Conservation (phyloP, 1,284 basidiomycete species). For the Erythrobasidium hasegawianum region DNA sequence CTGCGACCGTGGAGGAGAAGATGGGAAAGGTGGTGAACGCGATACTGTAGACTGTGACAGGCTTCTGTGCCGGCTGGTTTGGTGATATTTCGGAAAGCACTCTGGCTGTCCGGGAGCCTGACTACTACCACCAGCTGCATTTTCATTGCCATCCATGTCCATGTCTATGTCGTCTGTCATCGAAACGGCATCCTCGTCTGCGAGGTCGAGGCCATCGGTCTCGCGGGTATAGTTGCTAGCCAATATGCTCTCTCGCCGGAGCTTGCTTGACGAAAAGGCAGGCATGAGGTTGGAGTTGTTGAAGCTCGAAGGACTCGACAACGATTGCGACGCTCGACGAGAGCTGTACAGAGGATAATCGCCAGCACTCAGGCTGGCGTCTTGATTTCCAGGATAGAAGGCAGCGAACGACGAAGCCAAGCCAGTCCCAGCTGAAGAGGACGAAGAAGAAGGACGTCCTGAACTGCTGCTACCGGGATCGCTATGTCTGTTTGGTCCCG, state of each 20-base stretch:
- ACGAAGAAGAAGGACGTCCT: neutral
- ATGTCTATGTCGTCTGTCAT: constrained; percentile 30
- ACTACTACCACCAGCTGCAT: too few relatives aligned
- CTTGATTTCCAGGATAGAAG: constrained; percentile 9
- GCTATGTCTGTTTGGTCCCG: too few relatives aligned
- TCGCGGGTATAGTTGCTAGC: neutral
- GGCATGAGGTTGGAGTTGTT: neutral
- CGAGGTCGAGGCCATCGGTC: neutral
- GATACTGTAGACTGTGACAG: constrained; percentile 17
- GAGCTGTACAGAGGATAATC: constrained; percentile 26
- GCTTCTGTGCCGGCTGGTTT: constrained; percentile 10
- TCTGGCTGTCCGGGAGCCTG: neutral
- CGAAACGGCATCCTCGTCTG: constrained; percentile 6
- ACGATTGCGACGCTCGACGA: neutral
- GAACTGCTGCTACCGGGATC: too few relatives aligned
- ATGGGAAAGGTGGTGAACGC: constrained; percentile 26
- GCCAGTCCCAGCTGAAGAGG: neutral
- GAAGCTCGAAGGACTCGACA: neutral
- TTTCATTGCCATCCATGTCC: constrained; percentile 13
- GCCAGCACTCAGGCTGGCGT: neutral
- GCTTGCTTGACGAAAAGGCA: neutral
- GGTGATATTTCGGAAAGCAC: too few relatives aligned
- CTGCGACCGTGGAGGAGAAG: constrained; percentile 15
- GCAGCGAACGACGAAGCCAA: constrained; percentile 29
- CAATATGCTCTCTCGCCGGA: neutral